Conservation (phyloP, 148 eudicot species). For the Rhododendron simsii region DNA sequence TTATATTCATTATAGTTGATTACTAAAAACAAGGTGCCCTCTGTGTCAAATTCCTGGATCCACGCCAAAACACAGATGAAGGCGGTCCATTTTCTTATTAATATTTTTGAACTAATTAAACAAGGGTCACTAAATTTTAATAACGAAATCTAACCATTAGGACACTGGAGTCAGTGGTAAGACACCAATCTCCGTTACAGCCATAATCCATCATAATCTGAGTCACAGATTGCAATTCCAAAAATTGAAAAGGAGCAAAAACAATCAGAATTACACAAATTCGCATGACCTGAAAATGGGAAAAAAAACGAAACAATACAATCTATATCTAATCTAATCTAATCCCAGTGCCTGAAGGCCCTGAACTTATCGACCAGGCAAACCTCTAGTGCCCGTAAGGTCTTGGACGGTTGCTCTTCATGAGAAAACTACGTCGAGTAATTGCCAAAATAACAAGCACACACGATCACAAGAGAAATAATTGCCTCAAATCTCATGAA, state of each 20-base stretch:
- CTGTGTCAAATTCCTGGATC: neutral
- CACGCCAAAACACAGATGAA: neutral
- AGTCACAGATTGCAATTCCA: neutral
- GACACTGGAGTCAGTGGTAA: neutral
- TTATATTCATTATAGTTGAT: neutral
- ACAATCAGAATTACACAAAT: neutral
- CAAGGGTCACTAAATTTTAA: too few species aligned
- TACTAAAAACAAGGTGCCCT: neutral
- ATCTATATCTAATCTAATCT: neutral
- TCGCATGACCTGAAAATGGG: neutral
- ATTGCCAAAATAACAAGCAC: neutral
- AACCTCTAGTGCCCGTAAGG: too few species aligned
- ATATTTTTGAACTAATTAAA: neutral
- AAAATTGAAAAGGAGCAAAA: neutral
- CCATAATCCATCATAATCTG: neutral
- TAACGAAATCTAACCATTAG: neutral
- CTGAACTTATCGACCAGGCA: too few species aligned
- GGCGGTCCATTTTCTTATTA: neutral
- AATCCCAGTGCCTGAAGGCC: too few species aligned
- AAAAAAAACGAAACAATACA: neutral
- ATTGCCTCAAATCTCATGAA: neutral
- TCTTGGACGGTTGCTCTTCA: too few species aligned
- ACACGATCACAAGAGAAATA: neutral
- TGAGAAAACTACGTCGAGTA: neutral
- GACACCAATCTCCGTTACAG: neutral